phyloP scores from a whole-genome alignment of 495 filamentous ascomycete species.

The Parathielavia hyrcaniae region DNA sequence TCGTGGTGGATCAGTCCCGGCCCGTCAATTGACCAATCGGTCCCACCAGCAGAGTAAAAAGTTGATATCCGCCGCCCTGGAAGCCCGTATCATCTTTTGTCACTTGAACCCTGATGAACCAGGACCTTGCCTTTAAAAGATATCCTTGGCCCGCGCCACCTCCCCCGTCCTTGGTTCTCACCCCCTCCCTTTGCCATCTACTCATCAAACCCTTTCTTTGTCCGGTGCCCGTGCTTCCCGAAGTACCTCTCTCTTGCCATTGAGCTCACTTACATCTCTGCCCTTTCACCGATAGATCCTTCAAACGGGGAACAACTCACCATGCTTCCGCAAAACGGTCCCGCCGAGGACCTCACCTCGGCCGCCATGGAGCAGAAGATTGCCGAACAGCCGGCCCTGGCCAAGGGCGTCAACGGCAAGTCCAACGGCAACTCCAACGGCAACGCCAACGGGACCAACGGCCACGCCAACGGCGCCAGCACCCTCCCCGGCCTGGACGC shows the following conservation, averaged over 20 bases:
- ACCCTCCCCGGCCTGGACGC: constrained; percentile 53
- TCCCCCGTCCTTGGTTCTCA: background rate
- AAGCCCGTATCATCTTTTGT: constrained; percentile 1
- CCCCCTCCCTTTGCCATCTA: constrained; percentile 3
- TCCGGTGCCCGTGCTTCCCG: background rate
- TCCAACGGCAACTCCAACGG: constrained; percentile 30
- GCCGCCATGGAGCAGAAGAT: constrained; percentile 40
- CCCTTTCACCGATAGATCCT: background rate
- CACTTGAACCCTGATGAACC: background rate
- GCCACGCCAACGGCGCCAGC: constrained; percentile 19
- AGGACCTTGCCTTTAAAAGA: constrained; percentile 3
- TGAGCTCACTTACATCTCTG: constrained; percentile 3
- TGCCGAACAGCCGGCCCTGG: constrained; percentile 28
- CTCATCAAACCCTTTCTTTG: background rate
- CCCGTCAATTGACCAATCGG: constrained; percentile 14
- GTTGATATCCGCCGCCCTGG: background rate
- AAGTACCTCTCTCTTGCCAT: background rate
- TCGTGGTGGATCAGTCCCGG: background rate
- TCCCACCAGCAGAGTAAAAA: background rate
- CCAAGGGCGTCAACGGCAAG: constrained; percentile 24
- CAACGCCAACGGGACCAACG: constrained; percentile 22
- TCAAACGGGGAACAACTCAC: constrained; percentile 17
- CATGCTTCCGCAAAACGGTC: constrained; percentile 14
- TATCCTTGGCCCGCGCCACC: constrained; percentile 1
- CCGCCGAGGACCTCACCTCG: constrained; percentile 36